phyloP scores from a whole-genome alignment of 139 green algal genomes.

The Haematococcus lacustris region DNA sequence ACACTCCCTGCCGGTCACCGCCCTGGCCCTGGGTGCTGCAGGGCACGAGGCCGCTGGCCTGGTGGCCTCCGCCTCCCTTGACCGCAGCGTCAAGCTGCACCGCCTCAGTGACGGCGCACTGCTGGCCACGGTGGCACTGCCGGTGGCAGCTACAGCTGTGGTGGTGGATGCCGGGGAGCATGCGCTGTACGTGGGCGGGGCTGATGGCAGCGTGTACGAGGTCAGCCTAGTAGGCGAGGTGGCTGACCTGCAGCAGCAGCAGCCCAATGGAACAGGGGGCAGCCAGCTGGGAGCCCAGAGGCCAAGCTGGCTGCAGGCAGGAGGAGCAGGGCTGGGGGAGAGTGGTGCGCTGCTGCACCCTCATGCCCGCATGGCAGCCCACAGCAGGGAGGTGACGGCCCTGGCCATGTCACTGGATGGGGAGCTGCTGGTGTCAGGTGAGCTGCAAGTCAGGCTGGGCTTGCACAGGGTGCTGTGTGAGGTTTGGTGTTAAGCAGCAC shows the following conservation, averaged over 20 bases:
- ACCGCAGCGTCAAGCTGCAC: constrained; percentile 70
- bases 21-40: constrained; percentile 43
- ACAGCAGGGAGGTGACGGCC: constrained; percentile 46
- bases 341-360: constrained; percentile 1
- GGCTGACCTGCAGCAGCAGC: neutral
- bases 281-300: neutral
- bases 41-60: constrained; percentile 35
- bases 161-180: constrained; percentile 51
- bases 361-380: constrained; percentile 30
- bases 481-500: no score
- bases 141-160: constrained; percentile 30
- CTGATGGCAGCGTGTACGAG: constrained; percentile 74
- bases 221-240: constrained; percentile 32
- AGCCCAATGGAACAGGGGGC: neutral
- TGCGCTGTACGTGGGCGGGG: constrained; percentile 62
- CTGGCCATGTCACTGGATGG: constrained; percentile 49
- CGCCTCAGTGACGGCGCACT: constrained; percentile 39
- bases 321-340: neutral
- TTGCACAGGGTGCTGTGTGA: neutral
- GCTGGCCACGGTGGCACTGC: constrained; percentile 54
- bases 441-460: neutral
- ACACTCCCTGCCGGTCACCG: constrained; percentile 80
- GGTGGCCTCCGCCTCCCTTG: constrained; percentile 57
- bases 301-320: neutral
- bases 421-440: constrained; percentile 50